Percentiles rank a stretch among this genome's conserved stretches.
These are phyloP conservation scores for Cutaneotrichosporon curvatum DNA, from an alignment of 1,284 basidiomycete genomes.

Conservation along the genomic window DNA sequence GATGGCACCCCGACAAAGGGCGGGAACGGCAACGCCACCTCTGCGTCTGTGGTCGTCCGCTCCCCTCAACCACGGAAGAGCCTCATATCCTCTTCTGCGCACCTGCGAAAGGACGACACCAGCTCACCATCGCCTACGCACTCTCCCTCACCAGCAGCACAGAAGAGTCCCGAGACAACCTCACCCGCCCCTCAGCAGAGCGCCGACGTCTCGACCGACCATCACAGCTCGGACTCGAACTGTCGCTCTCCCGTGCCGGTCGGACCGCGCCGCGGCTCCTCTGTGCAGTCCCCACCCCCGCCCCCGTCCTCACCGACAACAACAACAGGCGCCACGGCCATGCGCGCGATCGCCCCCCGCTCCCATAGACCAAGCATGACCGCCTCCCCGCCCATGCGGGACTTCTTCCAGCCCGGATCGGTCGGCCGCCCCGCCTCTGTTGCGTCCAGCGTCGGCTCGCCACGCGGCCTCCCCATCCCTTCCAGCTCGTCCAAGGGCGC, in stretches of 20 bases:
- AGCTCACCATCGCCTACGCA: background rate
- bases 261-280: background rate
- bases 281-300: constrained; percentile 2
- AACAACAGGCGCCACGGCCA: background rate
- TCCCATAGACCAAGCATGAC: constrained; percentile 4
- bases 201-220: background rate
- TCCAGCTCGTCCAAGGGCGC: constrained; percentile 16
- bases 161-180: background rate
- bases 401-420: constrained; percentile 10
- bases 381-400: constrained; percentile 12
- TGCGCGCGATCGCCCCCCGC: background rate
- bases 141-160: background rate
- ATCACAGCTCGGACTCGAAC: background rate
- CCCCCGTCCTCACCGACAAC: background rate
- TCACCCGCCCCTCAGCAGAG: background rate
- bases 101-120: too few relatives aligned
- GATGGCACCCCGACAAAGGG: too few relatives aligned
- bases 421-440: constrained; percentile 26
- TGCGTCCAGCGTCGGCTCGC: constrained; percentile 19
- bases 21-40: too few relatives aligned
- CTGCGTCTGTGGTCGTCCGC: too few relatives aligned
- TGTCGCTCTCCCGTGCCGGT: background rate
- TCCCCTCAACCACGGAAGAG: too few relatives aligned
- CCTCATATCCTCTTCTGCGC: too few relatives aligned
- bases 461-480: constrained; percentile 19